phyloP scores from a whole-genome alignment of 1,284 basidiomycete species.

The Apiotrichum akiyoshidainum region DNA sequence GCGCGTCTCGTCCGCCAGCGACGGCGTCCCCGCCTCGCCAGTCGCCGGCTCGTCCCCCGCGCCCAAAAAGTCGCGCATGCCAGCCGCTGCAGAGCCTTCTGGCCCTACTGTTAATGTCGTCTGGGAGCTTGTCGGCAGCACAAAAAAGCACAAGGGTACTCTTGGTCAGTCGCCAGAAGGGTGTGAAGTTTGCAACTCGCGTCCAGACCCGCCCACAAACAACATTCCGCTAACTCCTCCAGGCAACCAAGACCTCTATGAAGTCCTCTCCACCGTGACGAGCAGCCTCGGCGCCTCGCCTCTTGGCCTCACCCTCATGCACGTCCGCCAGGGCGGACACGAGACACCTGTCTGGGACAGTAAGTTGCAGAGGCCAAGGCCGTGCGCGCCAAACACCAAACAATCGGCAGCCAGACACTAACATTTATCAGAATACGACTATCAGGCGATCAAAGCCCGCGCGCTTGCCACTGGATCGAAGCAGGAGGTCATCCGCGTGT shows the following conservation, averaged over 20 bases:
- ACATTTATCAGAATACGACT: constrained; percentile 31
- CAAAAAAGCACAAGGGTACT: constrained; percentile 6
- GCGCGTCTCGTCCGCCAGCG: constrained; percentile 13
- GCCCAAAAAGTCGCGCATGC: constrained; percentile 13
- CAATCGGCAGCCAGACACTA: no score
- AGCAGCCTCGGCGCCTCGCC: constrained; percentile 13
- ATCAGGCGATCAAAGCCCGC: constrained; percentile 27
- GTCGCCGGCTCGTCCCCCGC: not conserved
- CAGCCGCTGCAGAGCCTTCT: not conserved
- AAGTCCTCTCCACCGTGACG: constrained; percentile 12
- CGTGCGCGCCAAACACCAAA: not conserved
- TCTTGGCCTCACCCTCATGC: constrained; percentile 21
- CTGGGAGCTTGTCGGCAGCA: constrained; percentile 17
- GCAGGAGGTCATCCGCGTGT: constrained; percentile 18
- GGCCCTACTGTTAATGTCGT: constrained; percentile 10
- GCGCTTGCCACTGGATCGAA: constrained; percentile 21
- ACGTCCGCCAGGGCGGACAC: constrained; percentile 29
- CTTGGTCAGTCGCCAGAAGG: constrained; percentile 11
- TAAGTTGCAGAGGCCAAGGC: constrained; percentile 15
- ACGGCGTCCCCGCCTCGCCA: not conserved
- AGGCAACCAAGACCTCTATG: constrained; percentile 16
- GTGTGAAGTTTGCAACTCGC: not conserved
- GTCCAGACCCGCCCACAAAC: no score
- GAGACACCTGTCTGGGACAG: constrained; percentile 36
- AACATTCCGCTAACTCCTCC: not conserved